Percentiles rank a stretch among this genome's conserved stretches.
These are phyloP conservation scores for Backusella sp. DNA, from an alignment of 192 early-diverging fungal genomes.

Conservation along the genomic window DNA sequence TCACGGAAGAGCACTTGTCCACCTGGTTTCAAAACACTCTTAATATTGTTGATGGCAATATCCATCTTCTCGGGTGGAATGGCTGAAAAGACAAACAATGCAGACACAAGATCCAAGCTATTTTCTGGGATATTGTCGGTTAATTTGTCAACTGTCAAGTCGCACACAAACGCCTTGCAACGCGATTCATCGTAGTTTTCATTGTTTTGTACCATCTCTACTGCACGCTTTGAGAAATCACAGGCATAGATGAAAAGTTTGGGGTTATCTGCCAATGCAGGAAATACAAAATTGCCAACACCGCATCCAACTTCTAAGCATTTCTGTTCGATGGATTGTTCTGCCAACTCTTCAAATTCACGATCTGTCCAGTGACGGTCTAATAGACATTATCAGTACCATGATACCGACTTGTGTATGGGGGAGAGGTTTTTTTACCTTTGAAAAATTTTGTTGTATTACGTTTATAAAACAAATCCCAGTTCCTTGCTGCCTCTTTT, in stretches of 20 bases:
- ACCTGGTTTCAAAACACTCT: conserved; percentile 76
- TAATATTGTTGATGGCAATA: conserved; percentile 78
- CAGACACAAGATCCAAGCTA: conserved; percentile 82
- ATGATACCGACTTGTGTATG: too few species aligned
- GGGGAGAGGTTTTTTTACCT: conserved; percentile 7
- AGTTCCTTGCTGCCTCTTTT: conserved; percentile 74
- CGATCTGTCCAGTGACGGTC: conserved; percentile 96
- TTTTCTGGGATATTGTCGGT: conserved; percentile 68
- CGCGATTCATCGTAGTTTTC: conserved; percentile 66
- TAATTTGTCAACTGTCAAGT: conserved; percentile 78
- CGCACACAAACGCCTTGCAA: conserved; percentile 94
- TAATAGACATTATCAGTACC: not conserved
- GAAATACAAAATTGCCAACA: conserved; percentile 95
- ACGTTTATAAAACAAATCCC: conserved; percentile 84
- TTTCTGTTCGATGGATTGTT: conserved; percentile 16
- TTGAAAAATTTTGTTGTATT: conserved; percentile 95
- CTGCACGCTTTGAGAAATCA: conserved; percentile 90
- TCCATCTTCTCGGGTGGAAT: conserved; percentile 85
- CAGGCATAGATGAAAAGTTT: conserved; percentile 87
- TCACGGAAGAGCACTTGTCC: conserved; percentile 92
- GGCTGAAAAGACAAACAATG: conserved; percentile 96
- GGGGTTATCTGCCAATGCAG: conserved; percentile 79
- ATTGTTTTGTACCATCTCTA: conserved; percentile 86
- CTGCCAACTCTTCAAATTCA: conserved; percentile 83
- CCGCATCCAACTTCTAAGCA: conserved; percentile 95